These are phyloP conservation scores for Microdochium bolleyi DNA, from an alignment of 2,329 filamentous ascomycete species.

Conservation along the genomic window DNA sequence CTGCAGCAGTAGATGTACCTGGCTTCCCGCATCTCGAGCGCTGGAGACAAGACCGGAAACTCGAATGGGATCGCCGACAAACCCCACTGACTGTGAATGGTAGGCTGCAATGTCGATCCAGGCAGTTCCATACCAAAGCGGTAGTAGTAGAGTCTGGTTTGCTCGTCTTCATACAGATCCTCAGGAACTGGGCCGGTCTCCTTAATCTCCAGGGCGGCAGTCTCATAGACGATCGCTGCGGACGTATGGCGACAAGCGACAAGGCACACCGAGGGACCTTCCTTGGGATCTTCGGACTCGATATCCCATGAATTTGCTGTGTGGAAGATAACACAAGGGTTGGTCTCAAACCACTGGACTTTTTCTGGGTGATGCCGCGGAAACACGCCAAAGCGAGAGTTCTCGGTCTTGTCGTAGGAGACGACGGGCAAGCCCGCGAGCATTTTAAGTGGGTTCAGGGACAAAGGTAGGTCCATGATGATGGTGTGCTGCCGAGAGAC, in stretches of 20 bases:
- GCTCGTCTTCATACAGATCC: conserved; percentile 46
- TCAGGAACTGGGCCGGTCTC: conserved; percentile 24
- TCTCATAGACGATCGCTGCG: conserved; percentile 54
- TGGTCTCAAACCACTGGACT: conserved; percentile 61
- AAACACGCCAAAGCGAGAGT: conserved; percentile 60
- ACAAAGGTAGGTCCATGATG: conserved; percentile 62
- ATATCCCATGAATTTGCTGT: conserved; percentile 65
- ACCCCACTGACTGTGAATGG: conserved; percentile 55
- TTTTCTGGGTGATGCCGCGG: conserved; percentile 48
- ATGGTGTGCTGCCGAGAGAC: conserved; percentile 55
- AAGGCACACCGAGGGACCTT: conserved; percentile 45
- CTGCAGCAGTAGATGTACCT: conserved; percentile 62
- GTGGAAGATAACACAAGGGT: conserved; percentile 63
- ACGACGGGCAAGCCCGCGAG: conserved; percentile 47
- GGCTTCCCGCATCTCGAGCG: conserved; percentile 45
- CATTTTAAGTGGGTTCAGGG: conserved; percentile 55
- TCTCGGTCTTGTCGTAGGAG: conserved; percentile 47
- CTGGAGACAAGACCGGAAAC: conserved; percentile 52
- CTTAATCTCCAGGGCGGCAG: conserved; percentile 53
- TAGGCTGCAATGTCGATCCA: conserved; percentile 10
- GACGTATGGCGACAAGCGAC: conserved; percentile 61
- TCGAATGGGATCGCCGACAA: conserved; percentile 59
- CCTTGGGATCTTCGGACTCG: conserved; percentile 14
- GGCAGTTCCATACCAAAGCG: conserved; percentile 39
- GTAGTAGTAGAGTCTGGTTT: conserved; percentile 65